A percentile compares a stretch with the other conserved stretches of the same genome.
Conservation (phyloP, 202 grass and related monocot species). For the Brachypodium distachyon region DNA sequence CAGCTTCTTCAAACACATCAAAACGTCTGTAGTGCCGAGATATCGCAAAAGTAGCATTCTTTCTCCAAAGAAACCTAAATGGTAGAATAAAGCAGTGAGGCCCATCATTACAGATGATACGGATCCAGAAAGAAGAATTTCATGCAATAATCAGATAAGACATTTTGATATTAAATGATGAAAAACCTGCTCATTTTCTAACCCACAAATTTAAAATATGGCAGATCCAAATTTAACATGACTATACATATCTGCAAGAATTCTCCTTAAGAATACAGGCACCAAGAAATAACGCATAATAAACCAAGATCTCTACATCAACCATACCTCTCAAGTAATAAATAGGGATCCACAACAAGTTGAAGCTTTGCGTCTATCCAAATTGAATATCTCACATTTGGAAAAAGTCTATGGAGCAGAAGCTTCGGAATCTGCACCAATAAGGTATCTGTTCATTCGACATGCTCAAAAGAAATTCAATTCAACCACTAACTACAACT, state of each 20-base stretch:
- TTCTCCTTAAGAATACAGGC: background rate
- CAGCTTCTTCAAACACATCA: conserved; percentile 97
- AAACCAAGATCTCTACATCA: conserved; percentile 18
- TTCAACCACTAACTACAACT: background rate
- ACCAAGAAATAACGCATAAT: background rate
- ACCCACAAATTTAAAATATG: background rate
- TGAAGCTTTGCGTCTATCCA: conserved; percentile 96
- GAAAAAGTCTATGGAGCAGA: conserved; percentile 94
- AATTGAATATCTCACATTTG: conserved; percentile 73
- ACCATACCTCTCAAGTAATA: conserved; percentile 82
- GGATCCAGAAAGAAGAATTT: background rate
- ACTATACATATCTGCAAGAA: background rate
- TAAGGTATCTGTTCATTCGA: conserved; percentile 21
- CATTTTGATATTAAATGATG: background rate
- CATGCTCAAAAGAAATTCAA: background rate
- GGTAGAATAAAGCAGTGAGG: background rate
- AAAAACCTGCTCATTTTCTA: background rate
- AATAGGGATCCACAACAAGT: conserved; percentile 72
- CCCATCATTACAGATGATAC: background rate
- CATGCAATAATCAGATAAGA: background rate
- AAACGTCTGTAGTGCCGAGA: conserved; percentile 94
- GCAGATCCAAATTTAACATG: background rate
- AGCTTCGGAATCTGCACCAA: conserved; percentile 87
- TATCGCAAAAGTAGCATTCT: conserved; percentile 71
- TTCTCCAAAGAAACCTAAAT: conserved; percentile 92